A percentile compares a stretch with the other conserved stretches of the same genome.
Conservation (phyloP, 306 rosid genomes). For the Castanopsis chinensis region DNA sequence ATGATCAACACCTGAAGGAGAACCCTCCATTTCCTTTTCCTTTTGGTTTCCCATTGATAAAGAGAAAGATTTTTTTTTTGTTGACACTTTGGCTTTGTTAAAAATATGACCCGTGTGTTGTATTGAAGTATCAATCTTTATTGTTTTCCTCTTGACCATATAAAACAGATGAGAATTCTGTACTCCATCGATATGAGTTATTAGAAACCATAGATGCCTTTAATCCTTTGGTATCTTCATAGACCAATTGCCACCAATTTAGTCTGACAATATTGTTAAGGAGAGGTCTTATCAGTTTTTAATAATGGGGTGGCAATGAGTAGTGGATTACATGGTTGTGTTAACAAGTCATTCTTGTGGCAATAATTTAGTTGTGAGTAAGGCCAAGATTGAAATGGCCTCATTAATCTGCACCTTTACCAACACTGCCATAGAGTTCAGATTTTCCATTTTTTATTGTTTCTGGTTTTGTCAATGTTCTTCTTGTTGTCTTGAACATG, state of each 20-base stretch:
- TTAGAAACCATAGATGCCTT: background rate
- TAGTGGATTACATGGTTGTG: background rate
- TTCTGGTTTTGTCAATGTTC: background rate
- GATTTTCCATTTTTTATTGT: background rate
- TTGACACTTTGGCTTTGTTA: background rate
- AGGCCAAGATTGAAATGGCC: background rate
- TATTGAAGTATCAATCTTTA: background rate
- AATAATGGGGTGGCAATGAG: background rate
- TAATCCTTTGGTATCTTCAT: background rate
- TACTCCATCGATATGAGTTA: background rate
- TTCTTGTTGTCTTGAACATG: background rate
- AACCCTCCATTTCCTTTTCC: background rate
- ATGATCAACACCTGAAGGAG: background rate
- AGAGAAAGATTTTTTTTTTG: background rate
- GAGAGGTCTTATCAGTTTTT: background rate
- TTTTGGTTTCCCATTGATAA: background rate
- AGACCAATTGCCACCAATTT: background rate
- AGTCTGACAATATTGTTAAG: background rate
- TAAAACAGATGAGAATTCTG: background rate
- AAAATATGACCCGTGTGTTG: background rate
- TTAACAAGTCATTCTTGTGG: background rate
- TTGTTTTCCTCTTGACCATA: background rate
- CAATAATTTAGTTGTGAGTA: background rate
- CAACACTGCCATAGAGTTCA: background rate
- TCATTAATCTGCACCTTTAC: background rate